A percentile compares a stretch with the other conserved stretches of the same genome.
phyloP scores from a whole-genome alignment of 2,329 filamentous ascomycete species.

The Xylariaceae sp. region DNA sequence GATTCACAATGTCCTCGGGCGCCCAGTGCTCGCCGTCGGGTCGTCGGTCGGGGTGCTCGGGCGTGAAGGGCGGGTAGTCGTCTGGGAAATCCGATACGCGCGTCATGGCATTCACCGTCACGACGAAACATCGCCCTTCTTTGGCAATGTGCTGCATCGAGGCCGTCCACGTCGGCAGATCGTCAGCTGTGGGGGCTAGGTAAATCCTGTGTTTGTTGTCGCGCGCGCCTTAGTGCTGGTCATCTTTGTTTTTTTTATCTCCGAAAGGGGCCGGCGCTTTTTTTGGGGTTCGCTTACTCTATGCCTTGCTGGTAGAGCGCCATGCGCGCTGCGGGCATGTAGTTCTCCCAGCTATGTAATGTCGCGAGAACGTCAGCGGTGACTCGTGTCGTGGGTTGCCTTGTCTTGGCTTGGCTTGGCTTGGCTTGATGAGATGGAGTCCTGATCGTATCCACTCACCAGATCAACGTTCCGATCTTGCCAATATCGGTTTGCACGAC shows the following conservation, averaged over 20 bases:
- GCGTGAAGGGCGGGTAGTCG: constrained; percentile 39
- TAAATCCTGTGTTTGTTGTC: constrained; percentile 27
- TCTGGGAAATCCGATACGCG: constrained; percentile 38
- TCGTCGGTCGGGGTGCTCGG: constrained; percentile 35
- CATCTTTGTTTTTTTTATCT: neutral
- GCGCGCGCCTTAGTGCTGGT: neutral
- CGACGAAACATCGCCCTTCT: constrained; percentile 40
- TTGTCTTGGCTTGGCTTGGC: too few relatives aligned
- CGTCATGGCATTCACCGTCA: constrained; percentile 38
- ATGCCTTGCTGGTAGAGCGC: constrained; percentile 39
- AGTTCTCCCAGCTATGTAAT: constrained; percentile 37
- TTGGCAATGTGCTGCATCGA: constrained; percentile 43
- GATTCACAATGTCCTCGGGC: constrained; percentile 36
- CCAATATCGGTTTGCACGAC: constrained; percentile 38
- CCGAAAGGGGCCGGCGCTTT: too few relatives aligned
- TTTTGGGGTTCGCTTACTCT: constrained; percentile 29
- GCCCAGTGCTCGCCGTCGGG: constrained; percentile 36
- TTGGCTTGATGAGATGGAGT: neutral
- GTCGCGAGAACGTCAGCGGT: neutral
- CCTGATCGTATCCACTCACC: constrained; percentile 22
- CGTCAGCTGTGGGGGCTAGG: constrained; percentile 32
- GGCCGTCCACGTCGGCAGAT: constrained; percentile 35
- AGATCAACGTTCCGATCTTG: constrained; percentile 39
- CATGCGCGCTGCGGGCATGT: constrained; percentile 40
- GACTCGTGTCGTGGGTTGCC: neutral